Evolutionary conservation across 306 rosid species (phyloP).

Genomic region (Hippophae gyantsensis): DNA sequence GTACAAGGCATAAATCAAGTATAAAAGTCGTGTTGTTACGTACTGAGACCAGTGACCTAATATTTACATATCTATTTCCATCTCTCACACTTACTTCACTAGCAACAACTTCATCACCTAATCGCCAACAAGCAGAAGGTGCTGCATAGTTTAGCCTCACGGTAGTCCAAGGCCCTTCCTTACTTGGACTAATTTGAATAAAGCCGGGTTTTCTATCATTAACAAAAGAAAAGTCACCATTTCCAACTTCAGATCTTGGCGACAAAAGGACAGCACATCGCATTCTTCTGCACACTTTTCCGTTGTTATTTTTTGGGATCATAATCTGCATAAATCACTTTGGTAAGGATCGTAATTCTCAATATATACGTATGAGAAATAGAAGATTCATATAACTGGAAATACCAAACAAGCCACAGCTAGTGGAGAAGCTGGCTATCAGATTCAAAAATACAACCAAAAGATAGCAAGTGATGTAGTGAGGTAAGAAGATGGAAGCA

Average conservation of each 20-base stretch:
- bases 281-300: conserved; percentile 40
- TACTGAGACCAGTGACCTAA: conserved; percentile 85
- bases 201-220: conserved; percentile 52
- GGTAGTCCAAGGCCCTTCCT: conserved; percentile 95
- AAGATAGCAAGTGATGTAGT: too few relatives aligned
- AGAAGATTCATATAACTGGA: too few relatives aligned
- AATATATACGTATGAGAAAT: too few relatives aligned
- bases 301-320: conserved; percentile 29
- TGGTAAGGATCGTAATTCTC: background rate
- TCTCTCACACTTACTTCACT: conserved; percentile 84
- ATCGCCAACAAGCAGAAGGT: conserved; percentile 96
- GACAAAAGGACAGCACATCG: conserved; percentile 53
- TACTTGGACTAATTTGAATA: conserved; percentile 92
- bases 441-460: too few relatives aligned
- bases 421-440: too few relatives aligned
- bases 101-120: conserved; percentile 85
- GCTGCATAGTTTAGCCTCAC: conserved; percentile 94
- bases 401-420: too few relatives aligned
- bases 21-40: conserved; percentile 58
- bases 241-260: conserved; percentile 43
- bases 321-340: conserved; percentile 19
- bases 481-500: too few relatives aligned
- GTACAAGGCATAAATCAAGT: conserved; percentile 62
- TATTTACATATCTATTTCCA: conserved; percentile 77
- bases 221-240: conserved; percentile 24